Evolutionary conservation across 257 asterid genomes (phyloP), one percentile per base, ranked within the genome.

Genomic region (Solanum ahanhuiri): DNA sequence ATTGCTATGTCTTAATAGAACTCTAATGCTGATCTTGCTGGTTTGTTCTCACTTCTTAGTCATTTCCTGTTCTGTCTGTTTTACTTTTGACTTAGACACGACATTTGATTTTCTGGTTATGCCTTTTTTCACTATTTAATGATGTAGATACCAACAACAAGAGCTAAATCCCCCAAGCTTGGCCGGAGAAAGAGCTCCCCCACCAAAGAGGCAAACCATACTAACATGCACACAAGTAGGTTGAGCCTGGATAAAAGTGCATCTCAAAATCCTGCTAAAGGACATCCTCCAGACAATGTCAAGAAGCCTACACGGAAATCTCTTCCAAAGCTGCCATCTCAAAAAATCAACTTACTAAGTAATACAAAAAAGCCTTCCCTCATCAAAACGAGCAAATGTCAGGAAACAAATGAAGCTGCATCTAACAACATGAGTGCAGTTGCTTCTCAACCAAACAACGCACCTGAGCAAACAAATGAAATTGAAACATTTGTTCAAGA

Each of bases 161-260:
- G 98, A 89, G 93, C 98, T 67, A 94, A 94, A 86, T 95, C 98
- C 86, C 98, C 98, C 20, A 95, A 95, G 92, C 98, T 95, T 87
- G 98, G 98, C 54, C 93, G 98, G 87, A 94, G 85, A 89, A 94
- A 94, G 93, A 71, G 86, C 84, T 89, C 97, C 73, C 85, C 94
- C 34, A 71, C 90, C 25, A 87, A 88, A 12, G 94, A 90, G 86
- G 98, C 90, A 89, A 91, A 90, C 12, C 88, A 90, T 72, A 73
- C 83, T 39, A 76, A 25, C 70, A 86, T 87, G 22, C 95, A 88
- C 37, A 91, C 91, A 9, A 84, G 88, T 85, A 92, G 98, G 95
- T 88, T 95, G 87, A 95, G 98, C 87, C 87, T 94, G 89, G 93
- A 90, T 14, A 92, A 91, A 87, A 93, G 87, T 85, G 88, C 76